Evolutionary conservation across 1,139 yeast species (phyloP), one percentile per base, ranked within the genome.

Genomic region (Protomyces gravidus): DNA sequence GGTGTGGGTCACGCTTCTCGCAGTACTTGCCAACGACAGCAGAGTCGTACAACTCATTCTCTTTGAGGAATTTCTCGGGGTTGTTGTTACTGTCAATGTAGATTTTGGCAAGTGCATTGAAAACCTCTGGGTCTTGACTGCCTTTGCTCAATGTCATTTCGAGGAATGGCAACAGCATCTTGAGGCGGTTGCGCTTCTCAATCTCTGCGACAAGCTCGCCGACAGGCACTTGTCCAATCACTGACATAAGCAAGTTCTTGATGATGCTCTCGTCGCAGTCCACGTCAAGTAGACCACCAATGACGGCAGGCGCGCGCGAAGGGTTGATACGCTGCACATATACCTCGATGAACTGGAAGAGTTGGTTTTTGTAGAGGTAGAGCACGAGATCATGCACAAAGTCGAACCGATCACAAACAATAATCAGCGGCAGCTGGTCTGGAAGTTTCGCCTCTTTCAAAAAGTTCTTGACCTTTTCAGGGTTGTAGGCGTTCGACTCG

Each of bases 271-370:
- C 98, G 67, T 92, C 98, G 75, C 97, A 89, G 73, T 92, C 98
- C 67, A 92, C 97, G 72, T 92, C 99, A 67, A 92, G 78, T 70
- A 92, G 80, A 50, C 95, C 98, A 63, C 97, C 98, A 71, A 92
- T 80, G 64, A 94, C 98, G 74, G 90, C 96, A 19, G 98, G 96
- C 27, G 98, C 89, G 71, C 88, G 87, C 3, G 92, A 78, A 53
- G 98, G 96, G 74, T 92, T 94, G 57, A 92, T 97, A 70, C 89
- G 94, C 76, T 92, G 97, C 61, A 94, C 98, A 69, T 92, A 92
- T 56, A 92, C 96, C 75, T 92, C 97, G 73, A 92, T 92, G 68
- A 90, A 92, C 74, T 92, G 89, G 82, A 89, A 87, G 75, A 84
- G 90, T 74, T 90, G 92, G 74, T 90, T 87, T 77, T 92, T 92